Evolutionary conservation across 2,329 filamentous ascomycete genomes (phyloP).

Genomic region (Epichloe sp.): DNA sequence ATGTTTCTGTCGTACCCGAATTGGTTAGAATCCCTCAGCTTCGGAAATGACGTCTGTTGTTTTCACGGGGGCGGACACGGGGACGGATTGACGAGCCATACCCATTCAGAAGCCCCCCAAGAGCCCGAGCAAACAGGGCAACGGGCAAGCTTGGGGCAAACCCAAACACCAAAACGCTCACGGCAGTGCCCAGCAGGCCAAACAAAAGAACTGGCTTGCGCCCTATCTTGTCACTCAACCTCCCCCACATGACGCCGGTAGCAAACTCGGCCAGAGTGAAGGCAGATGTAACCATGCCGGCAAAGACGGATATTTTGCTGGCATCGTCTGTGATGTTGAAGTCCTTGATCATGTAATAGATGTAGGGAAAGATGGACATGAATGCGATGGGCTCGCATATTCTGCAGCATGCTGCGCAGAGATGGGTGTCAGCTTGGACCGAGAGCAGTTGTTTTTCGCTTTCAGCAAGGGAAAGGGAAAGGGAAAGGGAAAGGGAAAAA

Average conservation of each 20-base stretch:
- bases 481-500: not conserved
- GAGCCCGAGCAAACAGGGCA: conserved; percentile 73
- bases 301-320: conserved; percentile 77
- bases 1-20: conserved; percentile 54
- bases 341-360: conserved; percentile 92
- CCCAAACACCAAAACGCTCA: conserved; percentile 88
- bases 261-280: conserved; percentile 95
- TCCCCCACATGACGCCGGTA: conserved; percentile 90
- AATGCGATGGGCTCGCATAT: conserved; percentile 98
- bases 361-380: conserved; percentile 98
- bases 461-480: not conserved
- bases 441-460: no score
- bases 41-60: not conserved
- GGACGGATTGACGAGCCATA: conserved; percentile 32
- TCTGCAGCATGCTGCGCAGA: conserved; percentile 61
- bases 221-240: conserved; percentile 80
- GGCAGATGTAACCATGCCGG: conserved; percentile 88
- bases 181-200: conserved; percentile 77
- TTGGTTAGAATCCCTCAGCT: not conserved
- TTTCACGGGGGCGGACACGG: no score
- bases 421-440: not conserved
- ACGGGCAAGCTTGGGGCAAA: conserved; percentile 73
- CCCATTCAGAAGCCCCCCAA: conserved; percentile 84
- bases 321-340: conserved; percentile 74
- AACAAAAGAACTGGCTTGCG: conserved; percentile 84